Evolutionary conservation across 257 asterid genomes (phyloP), one percentile per base, ranked within the genome.

Genomic region (Ophiorrhiza pumila): DNA sequence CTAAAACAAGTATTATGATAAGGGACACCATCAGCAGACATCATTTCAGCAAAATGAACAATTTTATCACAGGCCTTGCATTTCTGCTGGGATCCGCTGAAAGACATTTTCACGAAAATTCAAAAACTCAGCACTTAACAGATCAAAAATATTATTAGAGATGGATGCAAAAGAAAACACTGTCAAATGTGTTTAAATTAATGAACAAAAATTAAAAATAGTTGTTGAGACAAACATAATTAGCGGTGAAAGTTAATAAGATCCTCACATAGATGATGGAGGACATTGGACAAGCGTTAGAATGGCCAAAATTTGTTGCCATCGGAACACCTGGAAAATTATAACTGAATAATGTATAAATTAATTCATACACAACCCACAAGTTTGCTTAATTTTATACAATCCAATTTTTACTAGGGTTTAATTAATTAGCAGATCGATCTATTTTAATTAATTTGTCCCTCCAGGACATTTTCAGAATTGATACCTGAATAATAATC

Each of bases 1-100:
- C 83, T 85, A 81, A 85, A 87, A 70, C 92, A 87, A 4, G 83
- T 78, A 46, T 81, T 87, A 39, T 87, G 92, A 71, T 63, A 87
- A 34, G 84, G 87, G 45, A 65, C 78, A 9, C 90, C 92, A 79
- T 87, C 90, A 3, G 92, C 83, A 20, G 90, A 77, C 82, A 87
- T 85, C 84, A 85, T 74, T 68, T 87, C 92, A 20, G 87, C 87
- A 79, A 83, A 87, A 62, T 87, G 87, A 63, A 87, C 92, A 62
- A 81, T 80, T 45, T 83, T 82, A 46, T 80, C 88, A 80, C 92
- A 87, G 59, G 88, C 86, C 76, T 84, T 81, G 74, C 92, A 87
- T 80, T 87, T 87, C 60, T 85, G 84, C 83, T 77, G 76, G 49
- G 90, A 85, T 60, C 92, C 92, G 50, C 80, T 81, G 81, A 87